These are phyloP conservation scores for Blepharisma stoltei DNA, from an alignment of 73 alveolate genomes.

Conservation along the genomic window DNA sequence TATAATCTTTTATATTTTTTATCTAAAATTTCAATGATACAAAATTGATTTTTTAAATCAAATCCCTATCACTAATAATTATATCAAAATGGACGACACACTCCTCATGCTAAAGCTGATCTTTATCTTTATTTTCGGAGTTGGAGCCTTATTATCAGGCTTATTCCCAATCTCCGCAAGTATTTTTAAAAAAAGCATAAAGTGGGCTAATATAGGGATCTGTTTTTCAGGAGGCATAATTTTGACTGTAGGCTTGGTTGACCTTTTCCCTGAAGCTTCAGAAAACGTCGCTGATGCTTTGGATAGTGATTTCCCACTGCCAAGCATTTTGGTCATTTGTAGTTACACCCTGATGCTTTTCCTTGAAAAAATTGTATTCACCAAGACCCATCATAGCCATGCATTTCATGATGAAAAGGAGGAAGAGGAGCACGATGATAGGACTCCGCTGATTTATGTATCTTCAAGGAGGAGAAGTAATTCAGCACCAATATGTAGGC, in stretches of 20 bases:
- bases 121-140: background rate
- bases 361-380: background rate
- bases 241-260: background rate
- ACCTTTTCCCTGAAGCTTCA: background rate
- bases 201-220: background rate
- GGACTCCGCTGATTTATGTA: background rate
- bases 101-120: background rate
- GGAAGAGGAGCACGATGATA: background rate
- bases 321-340: background rate
- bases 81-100: background rate
- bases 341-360: background rate
- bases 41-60: too few relatives aligned
- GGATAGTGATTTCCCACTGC: background rate
- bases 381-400: background rate
- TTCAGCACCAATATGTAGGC: background rate
- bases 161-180: background rate
- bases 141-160: background rate
- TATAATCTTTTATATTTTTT: too few relatives aligned
- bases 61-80: too few relatives aligned
- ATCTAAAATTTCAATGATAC: too few relatives aligned
- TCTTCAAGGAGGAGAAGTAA: background rate
- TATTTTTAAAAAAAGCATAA: background rate
- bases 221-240: conserved; percentile 2
- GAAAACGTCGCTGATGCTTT: background rate
- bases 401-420: background rate